Evolutionary conservation across 177 flowering plant genomes (phyloP).

Genomic region (Vitis hybrid): DNA sequence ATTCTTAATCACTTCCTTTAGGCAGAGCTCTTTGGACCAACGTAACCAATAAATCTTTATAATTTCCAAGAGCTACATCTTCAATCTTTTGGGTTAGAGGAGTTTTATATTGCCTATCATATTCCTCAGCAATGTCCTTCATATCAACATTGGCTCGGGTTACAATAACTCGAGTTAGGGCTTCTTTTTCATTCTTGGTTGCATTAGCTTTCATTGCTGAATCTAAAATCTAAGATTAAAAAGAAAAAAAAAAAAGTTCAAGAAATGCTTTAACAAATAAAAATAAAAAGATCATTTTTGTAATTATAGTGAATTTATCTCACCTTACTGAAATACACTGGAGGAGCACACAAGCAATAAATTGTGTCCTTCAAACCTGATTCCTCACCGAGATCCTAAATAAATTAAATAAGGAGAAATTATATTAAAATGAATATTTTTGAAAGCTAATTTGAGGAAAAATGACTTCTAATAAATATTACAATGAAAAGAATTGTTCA

Average conservation of each 20-base stretch:
- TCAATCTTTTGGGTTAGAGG: no score
- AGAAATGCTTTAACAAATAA: background rate
- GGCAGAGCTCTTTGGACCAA: conserved; percentile 39
- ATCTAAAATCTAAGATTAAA: conserved; percentile 48
- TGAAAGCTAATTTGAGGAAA: no score
- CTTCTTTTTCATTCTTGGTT: no score
- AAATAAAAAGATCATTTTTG: background rate
- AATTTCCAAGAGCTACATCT: no score
- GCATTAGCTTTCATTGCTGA: conserved; percentile 26
- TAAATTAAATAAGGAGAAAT: conserved; percentile 6
- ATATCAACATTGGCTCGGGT: no score
- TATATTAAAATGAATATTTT: no score
- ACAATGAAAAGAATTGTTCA: no score
- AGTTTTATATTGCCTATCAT: no score
- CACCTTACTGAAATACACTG: conserved; percentile 61
- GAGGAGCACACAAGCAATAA: conserved; percentile 54
- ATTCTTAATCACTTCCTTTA: background rate
- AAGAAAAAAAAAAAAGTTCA: background rate
- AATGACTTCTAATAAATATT: no score
- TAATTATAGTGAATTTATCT: background rate
- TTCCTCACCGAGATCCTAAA: conserved; percentile 50
- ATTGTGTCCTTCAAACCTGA: conserved; percentile 37
- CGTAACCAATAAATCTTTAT: conserved; percentile 70
- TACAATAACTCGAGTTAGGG: no score
- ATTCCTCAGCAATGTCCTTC: no score